Base-by-base conservation (phyloP, 129 eudicot species). In the Pseudognaphalium luteoalbum region DNA sequence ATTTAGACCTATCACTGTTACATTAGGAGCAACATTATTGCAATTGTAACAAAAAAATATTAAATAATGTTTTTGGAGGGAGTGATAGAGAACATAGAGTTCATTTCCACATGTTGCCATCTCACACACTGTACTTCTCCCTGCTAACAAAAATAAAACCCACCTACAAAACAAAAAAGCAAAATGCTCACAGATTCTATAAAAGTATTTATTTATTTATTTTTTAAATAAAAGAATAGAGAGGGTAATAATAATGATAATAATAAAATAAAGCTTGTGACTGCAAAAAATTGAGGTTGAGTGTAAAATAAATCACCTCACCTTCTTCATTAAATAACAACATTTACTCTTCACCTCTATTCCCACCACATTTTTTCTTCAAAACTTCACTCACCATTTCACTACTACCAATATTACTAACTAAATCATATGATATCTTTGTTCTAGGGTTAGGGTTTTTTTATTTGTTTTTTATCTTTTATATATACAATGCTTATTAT, bases 321-420 rank as follows among this genome's bases (percentile, higher is more conserved):
- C 15, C 39, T 51, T 77, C 42, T 61, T 62, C 61, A 79, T 88
- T 88, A 73, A 25, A 76, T 77, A 32, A 32, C 82, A 84, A 32
- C 80, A 85, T 81, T 88, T 85, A 88, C 90, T 81, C 32, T 16
- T 41, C 85, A 78, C 85, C 84, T 70, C 80, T 78, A 70, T 51
- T 70, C 33, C 33, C 66, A 57, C 79, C 82, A 77, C 78, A 60
- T 73, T 67, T 69, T 25, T 35, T 44, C 73, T 61, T 64, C 75
- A 14, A 47, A 47, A 12, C 17, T 14, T 44, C 54, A 47, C n/a
- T 47, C 54, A 12, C 4, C 52, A 32, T 30, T 72, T 34, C 72
- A 75, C 37, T 76, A 68, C 10, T 29, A 29, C 61, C 39, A 16
- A 16, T 50, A 58, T 25, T 25, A 25, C 28, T 25, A 25, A 25